Evolutionary conservation across 768 basidiomycete genomes (phyloP), one percentile per base, ranked within the genome.

Genomic region (Stropharia rugosoannulata): DNA sequence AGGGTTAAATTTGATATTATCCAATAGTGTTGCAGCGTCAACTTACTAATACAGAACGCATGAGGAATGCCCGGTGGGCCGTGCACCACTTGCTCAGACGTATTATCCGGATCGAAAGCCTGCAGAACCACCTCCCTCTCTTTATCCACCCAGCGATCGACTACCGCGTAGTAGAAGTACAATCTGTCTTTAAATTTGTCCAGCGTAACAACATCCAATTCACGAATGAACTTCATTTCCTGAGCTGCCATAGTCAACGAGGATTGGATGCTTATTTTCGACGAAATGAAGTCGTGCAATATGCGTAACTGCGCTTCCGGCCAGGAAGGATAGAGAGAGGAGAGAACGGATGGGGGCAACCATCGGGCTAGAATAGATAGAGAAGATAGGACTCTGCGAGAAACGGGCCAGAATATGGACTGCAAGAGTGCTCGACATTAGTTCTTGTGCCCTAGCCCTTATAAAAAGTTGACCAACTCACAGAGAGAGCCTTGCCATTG

Each of bases 1-100:
- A 10, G 9, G 27, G 2, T 7, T 32, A 32, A 32, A 32, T 32
- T 7, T 32, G 29, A 32, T 32, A 32, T 32, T 32, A 6, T 32
- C 5, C 6, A 4, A 32, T 32, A 32, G 9, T 32, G 29, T 15
- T 6, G 13, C 25, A 55, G 25, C 4, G 13, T 15, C 37, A 22
- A 74, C 85, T 64, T 59, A 89, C 86, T 81, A 48, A 92, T 82
- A 64, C 85, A 89, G 65, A 90, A 91, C 13, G 85, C 83, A 66
- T 91, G 90, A 2, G 85, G 86, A 37, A 89, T 75, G 32, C 75
- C 76, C 5, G 71, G 63, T 5, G 67, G 68, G 3, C 75, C 82
- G 60, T 79, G 75, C 22, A 78, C 75, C 29, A 83, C 69, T 57
- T 66, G 75, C 32, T 59, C 63, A 41, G 65, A 65, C 19, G 56